Conservation (phyloP, 495 filamentous ascomycete genomes). For the Penicillium samsonianum region DNA sequence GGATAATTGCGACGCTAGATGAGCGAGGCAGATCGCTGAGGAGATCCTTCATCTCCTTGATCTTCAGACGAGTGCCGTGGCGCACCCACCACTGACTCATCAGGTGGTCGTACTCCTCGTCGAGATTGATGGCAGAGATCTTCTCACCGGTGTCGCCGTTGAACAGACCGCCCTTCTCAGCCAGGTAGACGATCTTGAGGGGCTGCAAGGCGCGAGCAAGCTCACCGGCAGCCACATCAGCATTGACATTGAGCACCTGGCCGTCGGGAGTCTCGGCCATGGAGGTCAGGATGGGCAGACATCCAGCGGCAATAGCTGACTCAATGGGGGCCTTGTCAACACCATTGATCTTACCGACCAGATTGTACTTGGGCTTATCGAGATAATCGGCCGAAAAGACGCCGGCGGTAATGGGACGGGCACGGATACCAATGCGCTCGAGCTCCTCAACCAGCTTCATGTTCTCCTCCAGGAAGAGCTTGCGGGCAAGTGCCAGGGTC, state of each 20-base stretch:
- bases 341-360: conserved; percentile 92
- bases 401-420: conserved; percentile 87
- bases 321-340: conserved; percentile 92
- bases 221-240: conserved; percentile 94
- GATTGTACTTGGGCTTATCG: conserved; percentile 90
- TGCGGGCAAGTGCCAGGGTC: conserved; percentile 85
- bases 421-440: conserved; percentile 87
- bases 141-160: conserved; percentile 92
- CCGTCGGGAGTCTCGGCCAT: conserved; percentile 95
- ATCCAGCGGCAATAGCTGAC: conserved; percentile 87
- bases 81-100: conserved; percentile 97
- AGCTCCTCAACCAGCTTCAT: conserved; percentile 90
- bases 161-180: conserved; percentile 95
- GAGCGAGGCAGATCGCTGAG: conserved; percentile 82
- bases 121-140: conserved; percentile 96
- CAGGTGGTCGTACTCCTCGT: conserved; percentile 93
- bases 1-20: conserved; percentile 96
- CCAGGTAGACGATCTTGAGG: conserved; percentile 96
- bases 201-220: conserved; percentile 87
- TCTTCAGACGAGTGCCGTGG: conserved; percentile 95
- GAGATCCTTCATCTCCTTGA: conserved; percentile 97
- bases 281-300: conserved; percentile 90
- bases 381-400: conserved; percentile 96
- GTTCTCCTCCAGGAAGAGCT: conserved; percentile 94
- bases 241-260: conserved; percentile 96